Conservation (phyloP, 2,329 filamentous ascomycete genomes). For the Aureobasidium pullulans region DNA sequence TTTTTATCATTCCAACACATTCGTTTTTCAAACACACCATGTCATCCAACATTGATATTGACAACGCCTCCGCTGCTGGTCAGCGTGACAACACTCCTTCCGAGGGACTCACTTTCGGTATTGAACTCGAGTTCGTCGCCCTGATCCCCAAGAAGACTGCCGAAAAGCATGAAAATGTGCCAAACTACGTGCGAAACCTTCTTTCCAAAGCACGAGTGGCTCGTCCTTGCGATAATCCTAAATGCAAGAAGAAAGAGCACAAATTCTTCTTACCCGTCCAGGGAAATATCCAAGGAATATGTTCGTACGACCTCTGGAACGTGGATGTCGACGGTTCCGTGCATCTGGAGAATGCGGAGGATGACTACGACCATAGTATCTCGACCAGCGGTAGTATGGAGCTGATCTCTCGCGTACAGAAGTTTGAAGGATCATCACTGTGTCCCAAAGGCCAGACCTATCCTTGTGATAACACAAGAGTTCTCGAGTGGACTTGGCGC, state of each 20-base stretch:
- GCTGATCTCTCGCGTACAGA: neutral
- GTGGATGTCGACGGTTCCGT: neutral
- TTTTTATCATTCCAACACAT: neutral
- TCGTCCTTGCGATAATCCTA: neutral
- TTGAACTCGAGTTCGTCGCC: neutral
- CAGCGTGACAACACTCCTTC: neutral
- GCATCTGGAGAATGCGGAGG: neutral
- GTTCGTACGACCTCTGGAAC: neutral
- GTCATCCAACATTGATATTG: neutral
- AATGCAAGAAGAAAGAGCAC: neutral
- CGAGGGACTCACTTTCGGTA: neutral
- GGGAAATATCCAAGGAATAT: neutral
- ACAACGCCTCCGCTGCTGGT: constrained; percentile 4
- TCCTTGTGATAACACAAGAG: neutral
- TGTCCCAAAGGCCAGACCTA: neutral
- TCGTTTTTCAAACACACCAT: neutral
- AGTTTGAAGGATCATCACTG: neutral
- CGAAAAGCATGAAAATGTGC: neutral
- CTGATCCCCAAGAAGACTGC: neutral
- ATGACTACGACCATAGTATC: neutral
- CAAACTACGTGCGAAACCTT: neutral
- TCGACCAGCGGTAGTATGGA: neutral
- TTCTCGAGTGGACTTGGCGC: neutral
- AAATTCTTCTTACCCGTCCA: neutral
- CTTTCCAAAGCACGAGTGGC: neutral